phyloP scores from a whole-genome alignment of 768 basidiomycete species.

The Obba rivulosa region DNA sequence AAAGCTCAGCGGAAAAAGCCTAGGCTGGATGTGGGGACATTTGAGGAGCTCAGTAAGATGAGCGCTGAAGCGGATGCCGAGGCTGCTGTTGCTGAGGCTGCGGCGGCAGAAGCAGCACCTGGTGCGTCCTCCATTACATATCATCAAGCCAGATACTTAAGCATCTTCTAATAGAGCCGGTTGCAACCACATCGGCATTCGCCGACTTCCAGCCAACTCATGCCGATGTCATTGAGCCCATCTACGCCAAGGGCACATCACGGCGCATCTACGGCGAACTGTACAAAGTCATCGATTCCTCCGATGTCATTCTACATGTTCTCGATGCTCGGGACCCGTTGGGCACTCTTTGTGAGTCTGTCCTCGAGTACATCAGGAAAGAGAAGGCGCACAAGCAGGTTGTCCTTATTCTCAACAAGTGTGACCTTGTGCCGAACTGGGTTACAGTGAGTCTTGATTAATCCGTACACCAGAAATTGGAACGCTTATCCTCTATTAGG shows the following conservation, averaged over 20 bases:
- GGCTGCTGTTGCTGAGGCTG: slow-evolving; percentile 39
- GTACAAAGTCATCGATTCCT: slow-evolving; percentile 99
- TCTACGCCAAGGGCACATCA: slow-evolving; percentile 93
- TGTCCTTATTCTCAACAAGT: slow-evolving; percentile 96
- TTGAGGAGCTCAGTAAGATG: slow-evolving; percentile 81
- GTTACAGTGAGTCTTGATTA: slow-evolving; percentile 91
- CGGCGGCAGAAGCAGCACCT: slow-evolving; percentile 36
- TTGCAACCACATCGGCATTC: slow-evolving; percentile 36
- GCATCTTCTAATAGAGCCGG: slow-evolving; percentile 31
- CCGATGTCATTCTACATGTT: slow-evolving; percentile 92
- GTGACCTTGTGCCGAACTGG: slow-evolving; percentile 98
- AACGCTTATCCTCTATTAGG: no score
- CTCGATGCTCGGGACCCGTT: slow-evolving; percentile 94
- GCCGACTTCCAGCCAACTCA: slow-evolving; percentile 53
- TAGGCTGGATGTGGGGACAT: slow-evolving; percentile 79
- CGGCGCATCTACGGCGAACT: slow-evolving; percentile 95
- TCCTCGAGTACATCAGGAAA: slow-evolving; percentile 88
- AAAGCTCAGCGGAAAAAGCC: slow-evolving; percentile 93
- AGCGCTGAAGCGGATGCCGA: slow-evolving; percentile 52
- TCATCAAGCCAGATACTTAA: background rate
- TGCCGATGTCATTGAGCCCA: slow-evolving; percentile 81
- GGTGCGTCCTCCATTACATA: slow-evolving; percentile 28
- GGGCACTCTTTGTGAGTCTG: slow-evolving; percentile 92
- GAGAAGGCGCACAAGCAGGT: slow-evolving; percentile 98
- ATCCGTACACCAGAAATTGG: no score